Percentiles rank a stretch among this genome's conserved stretches.
These are phyloP conservation scores for Claviceps monticola DNA, from an alignment of 2,329 filamentous ascomycete genomes.

Conservation along the genomic window DNA sequence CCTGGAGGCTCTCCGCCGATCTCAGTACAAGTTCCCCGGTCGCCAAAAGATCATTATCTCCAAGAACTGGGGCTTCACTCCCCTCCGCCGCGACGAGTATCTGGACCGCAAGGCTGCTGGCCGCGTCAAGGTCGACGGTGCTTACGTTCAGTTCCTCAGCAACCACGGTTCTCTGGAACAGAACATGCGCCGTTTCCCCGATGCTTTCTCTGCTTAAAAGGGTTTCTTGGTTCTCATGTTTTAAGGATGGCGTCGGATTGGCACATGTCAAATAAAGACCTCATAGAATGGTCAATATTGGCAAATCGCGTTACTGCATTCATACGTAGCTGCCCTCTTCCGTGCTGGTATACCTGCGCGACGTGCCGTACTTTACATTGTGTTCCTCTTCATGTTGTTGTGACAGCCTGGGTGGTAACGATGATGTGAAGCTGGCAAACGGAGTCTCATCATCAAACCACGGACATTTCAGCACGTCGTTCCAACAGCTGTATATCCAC, in stretches of 20 bases:
- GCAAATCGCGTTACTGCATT: constrained; percentile 16
- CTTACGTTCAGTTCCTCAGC: constrained; percentile 97
- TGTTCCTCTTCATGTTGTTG: neutral
- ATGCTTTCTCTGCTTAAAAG: constrained; percentile 57
- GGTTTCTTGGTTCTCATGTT: constrained; percentile 23
- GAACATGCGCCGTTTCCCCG: constrained; percentile 92
- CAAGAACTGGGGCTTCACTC: constrained; percentile 99
- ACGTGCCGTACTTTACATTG: neutral
- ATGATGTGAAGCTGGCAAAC: neutral
- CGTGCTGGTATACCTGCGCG: neutral
- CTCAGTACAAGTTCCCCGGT: constrained; percentile 99
- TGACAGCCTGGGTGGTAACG: neutral
- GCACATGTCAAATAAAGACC: constrained; percentile 26
- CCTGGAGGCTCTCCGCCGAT: constrained; percentile 96
- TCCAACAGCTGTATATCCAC: neutral
- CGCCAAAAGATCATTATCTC: constrained; percentile 99
- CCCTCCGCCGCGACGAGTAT: constrained; percentile 95
- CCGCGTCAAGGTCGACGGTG: constrained; percentile 91
- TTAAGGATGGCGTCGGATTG: constrained; percentile 30
- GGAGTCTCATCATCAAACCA: neutral
- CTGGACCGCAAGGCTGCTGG: constrained; percentile 87
- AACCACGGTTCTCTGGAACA: constrained; percentile 76
- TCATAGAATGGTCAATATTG: constrained; percentile 19
- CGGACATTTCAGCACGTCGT: neutral
- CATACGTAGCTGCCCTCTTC: neutral